Evolutionary conservation across 441 rosid genomes (phyloP), one percentile per base, ranked within the genome.

Genomic region (Populus hybrid): DNA sequence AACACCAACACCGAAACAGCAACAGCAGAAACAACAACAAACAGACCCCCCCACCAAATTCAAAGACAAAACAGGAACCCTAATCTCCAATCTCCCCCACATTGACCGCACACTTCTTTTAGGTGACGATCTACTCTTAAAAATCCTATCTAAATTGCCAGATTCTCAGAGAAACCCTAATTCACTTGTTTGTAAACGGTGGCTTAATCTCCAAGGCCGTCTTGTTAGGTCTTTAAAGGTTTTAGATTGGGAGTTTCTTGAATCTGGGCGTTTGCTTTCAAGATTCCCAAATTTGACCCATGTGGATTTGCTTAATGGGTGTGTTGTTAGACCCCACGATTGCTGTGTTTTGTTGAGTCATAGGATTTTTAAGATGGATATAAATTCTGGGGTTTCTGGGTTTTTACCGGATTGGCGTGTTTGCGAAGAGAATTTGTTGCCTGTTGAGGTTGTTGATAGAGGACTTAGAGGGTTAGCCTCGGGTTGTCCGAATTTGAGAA

Each of bases 101-200:
- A 63, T 82, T 78, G 95, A 94, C 82, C 87, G 84, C 1, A 93
- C 98, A 16, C 92, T 89, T 73, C 84, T 90, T 57, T 84, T 95
- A 30, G 81, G 89, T 61, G 93, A 92, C 59, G 87, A 84, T 68
- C 81, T 91, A 23, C 87, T 92, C 72, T 88, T 94, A 68, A 79
- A 76, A 59, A 80, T 94, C 76, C 84, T 92, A 81, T 85, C 89
- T 24, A 87, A 77, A 75, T 88, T 94, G 50, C 93, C 95, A 10
- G 70, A 77, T 46, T 87, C 91, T 4, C 88, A 87, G 63, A 83
- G 81, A 77, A 80, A 82, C 79, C 42, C 83, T 63, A 90, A 86
- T 78, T 91, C 85, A 40, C 87, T 91, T 65, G 98, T 94, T 30
- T 90, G 97, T 89, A 92, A 92, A 82, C 92, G 97, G 3, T 94